These are phyloP conservation scores for Phialocephala sp. DNA, from an alignment of 2,329 filamentous ascomycete species.

Conservation along the genomic window DNA sequence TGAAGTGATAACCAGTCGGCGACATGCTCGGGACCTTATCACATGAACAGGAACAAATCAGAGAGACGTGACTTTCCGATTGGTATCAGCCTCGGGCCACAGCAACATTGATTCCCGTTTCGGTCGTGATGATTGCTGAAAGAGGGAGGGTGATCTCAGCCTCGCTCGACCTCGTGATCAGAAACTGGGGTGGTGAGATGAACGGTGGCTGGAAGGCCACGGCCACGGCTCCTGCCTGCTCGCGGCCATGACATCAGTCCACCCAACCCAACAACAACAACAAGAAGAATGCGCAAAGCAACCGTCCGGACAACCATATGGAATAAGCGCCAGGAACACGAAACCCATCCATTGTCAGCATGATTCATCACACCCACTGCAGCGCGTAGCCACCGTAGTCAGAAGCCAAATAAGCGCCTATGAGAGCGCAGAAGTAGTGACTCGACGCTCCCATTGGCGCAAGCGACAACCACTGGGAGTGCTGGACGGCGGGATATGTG, in stretches of 20 bases:
- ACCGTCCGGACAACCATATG: not conserved
- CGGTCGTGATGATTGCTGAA: not conserved
- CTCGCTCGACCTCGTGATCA: constrained; percentile 6
- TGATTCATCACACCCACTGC: constrained; percentile 32
- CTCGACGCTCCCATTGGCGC: constrained; percentile 28
- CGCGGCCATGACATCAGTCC: constrained; percentile 12
- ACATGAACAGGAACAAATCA: not conserved
- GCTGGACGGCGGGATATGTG: constrained; percentile 2
- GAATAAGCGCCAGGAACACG: constrained; percentile 39
- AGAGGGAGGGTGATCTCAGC: not conserved
- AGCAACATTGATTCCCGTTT: not conserved
- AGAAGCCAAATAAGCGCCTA: constrained; percentile 30
- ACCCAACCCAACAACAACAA: not conserved
- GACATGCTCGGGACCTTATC: constrained; percentile 6
- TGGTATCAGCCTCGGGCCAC: constrained; percentile 8
- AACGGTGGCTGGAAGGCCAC: not conserved
- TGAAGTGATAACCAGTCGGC: constrained; percentile 1
- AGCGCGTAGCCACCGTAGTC: constrained; percentile 27
- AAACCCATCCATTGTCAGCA: constrained; percentile 29
- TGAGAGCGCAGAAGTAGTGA: constrained; percentile 27
- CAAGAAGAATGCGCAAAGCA: not conserved
- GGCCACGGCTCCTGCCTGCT: not conserved
- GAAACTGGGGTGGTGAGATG: not conserved
- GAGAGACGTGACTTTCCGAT: not conserved
- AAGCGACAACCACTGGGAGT: not conserved